Conservation (phyloP, 2,329 filamentous ascomycete genomes). For the Cytospora chrysosperma region DNA sequence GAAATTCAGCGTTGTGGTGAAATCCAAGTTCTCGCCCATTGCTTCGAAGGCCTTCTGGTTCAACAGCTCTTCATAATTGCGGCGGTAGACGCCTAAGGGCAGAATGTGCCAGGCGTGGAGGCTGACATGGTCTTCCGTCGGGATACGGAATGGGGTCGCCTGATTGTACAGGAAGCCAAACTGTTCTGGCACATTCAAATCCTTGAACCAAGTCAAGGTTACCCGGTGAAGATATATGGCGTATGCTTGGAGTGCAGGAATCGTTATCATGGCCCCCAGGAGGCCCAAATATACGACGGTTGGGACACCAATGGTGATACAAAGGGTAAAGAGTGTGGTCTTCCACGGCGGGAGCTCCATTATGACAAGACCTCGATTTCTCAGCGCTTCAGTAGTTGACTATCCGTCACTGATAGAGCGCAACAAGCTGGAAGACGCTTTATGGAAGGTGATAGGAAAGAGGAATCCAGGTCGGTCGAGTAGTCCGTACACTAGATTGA, state of each 20-base stretch:
- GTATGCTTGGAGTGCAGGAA: slow-evolving; percentile 51
- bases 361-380: neutral
- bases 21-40: slow-evolving; percentile 33
- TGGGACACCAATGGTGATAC: neutral
- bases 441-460: no score
- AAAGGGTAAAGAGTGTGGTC: neutral
- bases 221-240: slow-evolving; percentile 56
- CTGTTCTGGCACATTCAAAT: slow-evolving; percentile 63
- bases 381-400: no score
- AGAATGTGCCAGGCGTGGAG: slow-evolving; percentile 76
- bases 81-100: slow-evolving; percentile 64
- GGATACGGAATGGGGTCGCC: slow-evolving; percentile 67
- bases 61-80: slow-evolving; percentile 52
- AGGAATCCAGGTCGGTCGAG: no score
- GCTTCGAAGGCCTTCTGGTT: slow-evolving; percentile 34
- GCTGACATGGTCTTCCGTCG: slow-evolving; percentile 63
- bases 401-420: no score
- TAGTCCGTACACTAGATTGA: no score
- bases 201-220: slow-evolving; percentile 56
- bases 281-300: neutral
- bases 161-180: slow-evolving; percentile 73
- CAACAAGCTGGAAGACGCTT: no score
- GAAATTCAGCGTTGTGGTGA: slow-evolving; percentile 40
- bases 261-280: slow-evolving; percentile 27
- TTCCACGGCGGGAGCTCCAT: slow-evolving; percentile 7